Conservation (phyloP, 2,329 filamentous ascomycete species). For the Madurella fahalii region DNA sequence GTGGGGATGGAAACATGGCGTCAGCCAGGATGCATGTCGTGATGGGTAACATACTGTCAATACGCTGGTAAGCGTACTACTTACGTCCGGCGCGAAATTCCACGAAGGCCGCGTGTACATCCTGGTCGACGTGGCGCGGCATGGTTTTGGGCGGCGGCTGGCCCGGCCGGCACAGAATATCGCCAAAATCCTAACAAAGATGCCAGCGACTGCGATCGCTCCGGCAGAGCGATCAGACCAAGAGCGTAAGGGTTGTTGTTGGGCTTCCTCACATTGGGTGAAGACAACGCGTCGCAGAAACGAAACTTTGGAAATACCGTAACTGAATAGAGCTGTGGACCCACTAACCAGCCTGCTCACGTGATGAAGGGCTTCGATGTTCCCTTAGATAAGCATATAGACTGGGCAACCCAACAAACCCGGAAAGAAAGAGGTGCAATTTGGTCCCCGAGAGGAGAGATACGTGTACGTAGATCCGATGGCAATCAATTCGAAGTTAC, state of each 20-base stretch:
- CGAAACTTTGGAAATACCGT: slow-evolving; percentile 18
- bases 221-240: background rate
- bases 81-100: slow-evolving; percentile 23
- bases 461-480: too few relatives aligned
- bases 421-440: too few relatives aligned
- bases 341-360: background rate
- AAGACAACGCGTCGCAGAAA: slow-evolving; percentile 5
- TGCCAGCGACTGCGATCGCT: background rate
- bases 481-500: too few relatives aligned
- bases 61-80: slow-evolving; percentile 4
- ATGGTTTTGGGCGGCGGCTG: slow-evolving; percentile 12
- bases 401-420: too few relatives aligned
- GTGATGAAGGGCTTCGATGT: background rate
- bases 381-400: too few relatives aligned
- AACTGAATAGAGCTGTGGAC: background rate
- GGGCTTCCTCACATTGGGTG: background rate
- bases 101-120: slow-evolving; percentile 23
- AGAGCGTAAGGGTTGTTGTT: background rate
- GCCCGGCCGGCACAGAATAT: background rate
- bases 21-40: slow-evolving; percentile 3
- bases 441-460: too few relatives aligned
- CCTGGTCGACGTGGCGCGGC: slow-evolving; percentile 22
- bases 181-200: background rate
- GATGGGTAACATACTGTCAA: slow-evolving; percentile 12
- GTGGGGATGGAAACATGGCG: background rate